Evolutionary conservation across 1,139 yeast genomes (phyloP), one percentile per base, ranked within the genome.

Genomic region (Magnusiomyces magnusii): DNA sequence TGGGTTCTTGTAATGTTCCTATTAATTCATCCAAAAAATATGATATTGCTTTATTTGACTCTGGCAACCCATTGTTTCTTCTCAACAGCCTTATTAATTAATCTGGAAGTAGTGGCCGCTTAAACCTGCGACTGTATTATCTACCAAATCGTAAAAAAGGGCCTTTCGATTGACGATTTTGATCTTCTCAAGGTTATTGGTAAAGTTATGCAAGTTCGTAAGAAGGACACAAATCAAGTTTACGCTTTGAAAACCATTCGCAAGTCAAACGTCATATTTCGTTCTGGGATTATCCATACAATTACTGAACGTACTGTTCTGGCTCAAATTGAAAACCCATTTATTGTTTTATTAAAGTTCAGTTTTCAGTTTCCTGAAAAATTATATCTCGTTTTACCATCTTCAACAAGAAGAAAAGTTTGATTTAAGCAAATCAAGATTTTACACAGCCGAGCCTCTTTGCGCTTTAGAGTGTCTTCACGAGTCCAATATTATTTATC

Each of bases 311-410:
- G 97, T 65, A 92, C 97, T 1, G 98, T 93, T 9, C 77, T 95
- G 63, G 96, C 98, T 3, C 85, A 93, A 67, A 92, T 93, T 62
- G 86, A 86, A 66, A 89, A 92, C 69, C 99, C 99, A n/a, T 95
- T 95, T 71, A 90, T 93, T 71, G 98, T 93, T n/a, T 98, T 98
- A 9, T 78, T 93, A 65, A 93, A 93, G 75, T 93, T 93, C 74
- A 87, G 95, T 27, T 93, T 95, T 79, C 99, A 93, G 75, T 84
- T 92, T n/a, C 93, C 93, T 15, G 98, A 92, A 69, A 95, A 95
- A 70, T 76, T 93, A 49, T 93, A 93, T 68, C 76, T 93, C 54
- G 98, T 93, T 3, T 77, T 95, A 55, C 76, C 99, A 93, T 74
- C 79, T 93, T 65, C 99, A 92, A 73, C 82, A 86, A 66, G 95